Base-by-base conservation (phyloP, 1,139 yeast genomes). In the Blastobotrys elegans region DNA sequence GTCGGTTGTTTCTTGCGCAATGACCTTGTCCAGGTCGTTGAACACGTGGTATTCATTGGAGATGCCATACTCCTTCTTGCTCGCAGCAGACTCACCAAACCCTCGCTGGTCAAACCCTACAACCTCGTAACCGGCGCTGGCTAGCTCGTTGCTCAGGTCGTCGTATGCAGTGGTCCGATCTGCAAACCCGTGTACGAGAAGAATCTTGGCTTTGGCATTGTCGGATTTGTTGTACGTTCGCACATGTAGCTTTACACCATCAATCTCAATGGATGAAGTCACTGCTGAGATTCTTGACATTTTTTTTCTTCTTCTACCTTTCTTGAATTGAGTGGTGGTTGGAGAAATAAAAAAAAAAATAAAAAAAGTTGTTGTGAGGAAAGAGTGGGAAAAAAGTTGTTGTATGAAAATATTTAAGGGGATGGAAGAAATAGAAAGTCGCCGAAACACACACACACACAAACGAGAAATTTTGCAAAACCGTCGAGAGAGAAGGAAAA, bases 51-150 rank as follows among this genome's bases (percentile, higher is more conserved):
- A 60, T 56, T 89, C 96, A 61, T 82, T 74, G 3, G 94, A 82
- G 44, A 68, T 63, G 8, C 96, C 97, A 47, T 73, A 73, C 4
- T 70, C 68, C 44, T 75, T 72, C 35, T 59, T 50, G 27, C 55
- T 50, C 0, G 78, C 77, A 1, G 84, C 77, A 0, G 96, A 85
- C 47, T 73, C 75, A 4, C 96, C 97, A 10, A 90, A 82, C 1
- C 97, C 97, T 56, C 97, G 76, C 67, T 88, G 96, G 62, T 87
- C 96, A 63, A 80, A 90, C 56, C 78, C 78, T 60, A 83, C 82
- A 2, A 82, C 75, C 56, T 86, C 95, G 63, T 78, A 85, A 1
- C 97, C 97, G 3, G 61, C 57, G 27, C 62, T 63, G 1, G 82
- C 72, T 44, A 88, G 64, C 5, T 70, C 67, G 53, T 86, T 89